Evolutionary conservation across 129 eudicot genomes (phyloP), one percentile per base, ranked within the genome.

Genomic region (Artemisia argyi): DNA sequence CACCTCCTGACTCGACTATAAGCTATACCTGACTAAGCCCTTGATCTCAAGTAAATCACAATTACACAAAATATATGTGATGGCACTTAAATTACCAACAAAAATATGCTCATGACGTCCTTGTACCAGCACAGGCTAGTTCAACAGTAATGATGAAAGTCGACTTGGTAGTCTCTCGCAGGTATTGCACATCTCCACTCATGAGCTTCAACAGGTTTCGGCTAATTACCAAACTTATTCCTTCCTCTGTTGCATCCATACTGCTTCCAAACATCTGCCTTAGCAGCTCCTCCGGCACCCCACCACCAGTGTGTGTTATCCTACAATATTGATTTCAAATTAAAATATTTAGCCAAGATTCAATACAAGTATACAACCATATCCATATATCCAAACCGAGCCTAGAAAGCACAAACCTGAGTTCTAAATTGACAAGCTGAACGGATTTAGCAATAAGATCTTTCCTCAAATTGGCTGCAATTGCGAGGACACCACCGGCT

Each of bases 161-260:
- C 4, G 97, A 90, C 66, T 68, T 73, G 1, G 86, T 88, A 0
- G 97, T 92, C 62, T 86, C 92, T 35, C 97, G 80, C 68, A 94
- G 77, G 68, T 90, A 94, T 30, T 88, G 93, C 78, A 94, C 92
- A 24, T 94, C 98, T 66, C 98, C 98, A 49, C 86, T 94, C 98
- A 94, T 94, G 39, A 90, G 91, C 82, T 86, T 94, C 82, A 94
- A 85, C 46, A 90, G 82, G 77, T 88, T 90, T 72, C 98, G 71
- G 78, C 96, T 87, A 61, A 94, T 74, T 15, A 87, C 84, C 53
- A 94, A 81, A 77, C 98, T 88, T 39, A 94, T 79, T 9, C 98
- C 97, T 8, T 90, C 97, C 28, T 90, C 97, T 0, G 89, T 82
- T 56, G 93, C 79, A 22, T 90, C 96, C 19, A 57, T 66, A 32